A percentile compares a stretch with the other conserved stretches of the same genome.
Conservation (phyloP, 805 yeast species). For the Blastobotrys parvus region DNA sequence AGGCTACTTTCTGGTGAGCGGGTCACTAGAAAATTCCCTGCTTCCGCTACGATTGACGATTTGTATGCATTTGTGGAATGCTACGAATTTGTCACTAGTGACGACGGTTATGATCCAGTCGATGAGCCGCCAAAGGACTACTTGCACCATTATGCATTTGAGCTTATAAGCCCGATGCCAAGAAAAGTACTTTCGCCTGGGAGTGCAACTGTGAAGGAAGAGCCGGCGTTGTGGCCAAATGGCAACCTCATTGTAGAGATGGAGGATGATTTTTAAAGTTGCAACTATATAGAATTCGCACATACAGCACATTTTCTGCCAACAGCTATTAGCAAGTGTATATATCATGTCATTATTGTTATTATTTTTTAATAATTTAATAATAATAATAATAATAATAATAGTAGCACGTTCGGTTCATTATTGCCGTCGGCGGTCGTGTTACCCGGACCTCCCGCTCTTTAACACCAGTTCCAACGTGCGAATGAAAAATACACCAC, state of each 20-base stretch:
- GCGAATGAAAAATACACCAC: no score
- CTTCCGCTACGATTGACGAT: constrained; percentile 45
- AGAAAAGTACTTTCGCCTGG: constrained; percentile 36
- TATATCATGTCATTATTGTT: no score
- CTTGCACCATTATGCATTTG: constrained; percentile 41
- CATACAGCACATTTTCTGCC: no score
- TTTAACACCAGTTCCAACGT: no score
- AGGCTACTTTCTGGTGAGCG: constrained; percentile 59
- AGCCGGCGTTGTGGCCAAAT: constrained; percentile 47
- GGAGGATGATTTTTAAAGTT: background rate
- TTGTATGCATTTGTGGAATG: constrained; percentile 67
- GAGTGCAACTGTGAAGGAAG: constrained; percentile 32
- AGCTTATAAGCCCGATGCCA: constrained; percentile 49
- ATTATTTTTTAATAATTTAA: no score
- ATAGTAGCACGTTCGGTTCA: no score
- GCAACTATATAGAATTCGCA: background rate
- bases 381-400: no score
- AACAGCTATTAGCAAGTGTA: no score
- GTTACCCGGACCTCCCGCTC: no score
- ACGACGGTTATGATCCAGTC: constrained; percentile 19
- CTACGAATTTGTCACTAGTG: constrained; percentile 19
- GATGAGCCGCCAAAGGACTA: constrained; percentile 26
- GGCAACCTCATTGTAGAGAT: constrained; percentile 47
- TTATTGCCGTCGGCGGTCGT: no score
- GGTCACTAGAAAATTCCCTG: constrained; percentile 40